A percentile compares a stretch with the other conserved stretches of the same genome.
Evolutionary conservation across 2,329 filamentous ascomycete genomes (phyloP).

Genomic region (Claviceps maximensis): DNA sequence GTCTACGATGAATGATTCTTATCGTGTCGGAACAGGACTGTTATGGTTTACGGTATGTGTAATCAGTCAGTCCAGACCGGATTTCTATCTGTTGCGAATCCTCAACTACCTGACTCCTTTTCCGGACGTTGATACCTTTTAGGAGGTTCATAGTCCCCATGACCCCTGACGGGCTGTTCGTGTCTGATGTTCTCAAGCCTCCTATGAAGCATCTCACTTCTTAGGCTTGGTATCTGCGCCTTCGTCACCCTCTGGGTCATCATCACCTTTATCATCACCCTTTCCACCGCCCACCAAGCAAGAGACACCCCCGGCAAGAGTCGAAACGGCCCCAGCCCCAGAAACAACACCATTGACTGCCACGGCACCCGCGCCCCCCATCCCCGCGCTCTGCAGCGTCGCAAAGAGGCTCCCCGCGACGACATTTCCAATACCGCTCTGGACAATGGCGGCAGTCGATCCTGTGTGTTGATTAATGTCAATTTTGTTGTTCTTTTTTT

Average conservation of each 20-base stretch:
- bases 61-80: no score
- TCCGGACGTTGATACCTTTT: no score
- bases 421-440: conserved; percentile 18
- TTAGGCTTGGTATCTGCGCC: not conserved
- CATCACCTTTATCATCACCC: not conserved
- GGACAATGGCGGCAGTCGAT: not conserved
- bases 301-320: not conserved
- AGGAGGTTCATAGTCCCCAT: no score
- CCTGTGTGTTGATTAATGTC: no score
- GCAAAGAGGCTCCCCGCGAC: conserved; percentile 14
- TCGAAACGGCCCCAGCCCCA: not conserved
- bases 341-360: conserved; percentile 11
- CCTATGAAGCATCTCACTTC: not conserved
- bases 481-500: no score
- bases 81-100: no score
- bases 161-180: no score
- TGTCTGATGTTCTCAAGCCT: no score
- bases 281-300: no score
- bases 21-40: not conserved
- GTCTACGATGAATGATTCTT: not conserved
- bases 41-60: no score
- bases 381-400: conserved; percentile 18
- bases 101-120: no score
- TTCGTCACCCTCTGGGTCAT: not conserved
- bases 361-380: conserved; percentile 15